A percentile compares a stretch with the other conserved stretches of the same genome.
phyloP scores from a whole-genome alignment of 768 basidiomycete genomes.

The Rhizopogon vulgaris region DNA sequence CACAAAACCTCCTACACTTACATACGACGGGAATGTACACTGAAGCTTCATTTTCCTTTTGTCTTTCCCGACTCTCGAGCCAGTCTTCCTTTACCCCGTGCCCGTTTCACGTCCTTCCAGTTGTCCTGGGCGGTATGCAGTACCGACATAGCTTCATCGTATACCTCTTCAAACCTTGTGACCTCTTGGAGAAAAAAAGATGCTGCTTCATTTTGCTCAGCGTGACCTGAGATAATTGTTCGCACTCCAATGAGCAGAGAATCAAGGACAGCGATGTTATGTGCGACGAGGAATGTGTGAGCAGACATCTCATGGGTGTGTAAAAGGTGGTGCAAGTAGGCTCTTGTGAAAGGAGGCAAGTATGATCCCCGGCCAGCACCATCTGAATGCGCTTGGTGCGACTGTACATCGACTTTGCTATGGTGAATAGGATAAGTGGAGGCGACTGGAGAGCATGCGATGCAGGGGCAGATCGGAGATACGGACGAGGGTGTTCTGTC shows the following conservation, averaged over 20 bases:
- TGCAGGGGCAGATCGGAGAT: slow-evolving; percentile 39
- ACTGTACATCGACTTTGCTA: slow-evolving; percentile 33
- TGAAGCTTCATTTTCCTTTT: slow-evolving; percentile 1
- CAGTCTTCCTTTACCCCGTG: slow-evolving; percentile 72
- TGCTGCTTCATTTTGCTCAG: slow-evolving; percentile 1
- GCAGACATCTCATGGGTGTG: slow-evolving; percentile 90
- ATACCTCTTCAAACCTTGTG: slow-evolving; percentile 39
- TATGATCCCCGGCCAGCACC: slow-evolving; percentile 6
- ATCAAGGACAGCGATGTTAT: slow-evolving; percentile 68
- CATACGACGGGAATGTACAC: neutral
- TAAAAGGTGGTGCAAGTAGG: slow-evolving; percentile 80
- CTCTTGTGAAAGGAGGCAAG: slow-evolving; percentile 36
- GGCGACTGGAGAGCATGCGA: slow-evolving; percentile 47
- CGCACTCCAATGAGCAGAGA: slow-evolving; percentile 61
- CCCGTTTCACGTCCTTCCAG: slow-evolving; percentile 65
- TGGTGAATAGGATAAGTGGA: slow-evolving; percentile 36
- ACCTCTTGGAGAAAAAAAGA: slow-evolving; percentile 40
- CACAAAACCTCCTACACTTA: neutral
- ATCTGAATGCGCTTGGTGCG: slow-evolving; percentile 6
- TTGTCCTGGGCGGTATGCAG: slow-evolving; percentile 44
- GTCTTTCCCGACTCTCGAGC: slow-evolving; percentile 51
- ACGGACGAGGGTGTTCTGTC: neutral
- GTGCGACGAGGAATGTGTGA: slow-evolving; percentile 66
- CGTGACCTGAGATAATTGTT: slow-evolving; percentile 12
- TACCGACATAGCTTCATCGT: slow-evolving; percentile 43